phyloP scores from a whole-genome alignment of 345 rosid species.

The Stellera chamaejasme region DNA sequence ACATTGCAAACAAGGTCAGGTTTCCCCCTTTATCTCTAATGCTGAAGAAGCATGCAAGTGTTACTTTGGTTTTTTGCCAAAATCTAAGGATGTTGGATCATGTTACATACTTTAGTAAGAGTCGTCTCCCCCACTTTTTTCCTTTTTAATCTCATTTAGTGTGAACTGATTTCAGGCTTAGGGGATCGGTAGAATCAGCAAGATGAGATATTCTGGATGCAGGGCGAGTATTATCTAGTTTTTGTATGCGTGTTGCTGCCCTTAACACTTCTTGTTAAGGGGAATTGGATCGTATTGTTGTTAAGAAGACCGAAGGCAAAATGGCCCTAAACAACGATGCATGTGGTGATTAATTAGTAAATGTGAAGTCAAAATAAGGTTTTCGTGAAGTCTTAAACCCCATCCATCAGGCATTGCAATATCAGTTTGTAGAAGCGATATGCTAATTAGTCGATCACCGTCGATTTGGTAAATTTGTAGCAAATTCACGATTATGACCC shows the following conservation, averaged over 20 bases:
- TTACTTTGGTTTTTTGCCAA: neutral
- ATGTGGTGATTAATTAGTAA: too few species aligned
- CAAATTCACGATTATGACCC: too few species aligned
- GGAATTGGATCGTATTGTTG: conserved; percentile 17
- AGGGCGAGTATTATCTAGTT: conserved; percentile 50
- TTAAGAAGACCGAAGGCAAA: neutral
- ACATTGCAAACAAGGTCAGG: conserved; percentile 73
- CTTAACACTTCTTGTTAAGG: neutral
- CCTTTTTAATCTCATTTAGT: neutral
- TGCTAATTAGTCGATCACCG: too few species aligned
- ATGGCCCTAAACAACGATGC: too few species aligned
- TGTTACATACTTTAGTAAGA: neutral
- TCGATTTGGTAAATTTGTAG: too few species aligned
- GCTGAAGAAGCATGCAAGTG: neutral
- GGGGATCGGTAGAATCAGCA: conserved; percentile 15
- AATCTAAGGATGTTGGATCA: neutral
- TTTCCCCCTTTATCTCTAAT: neutral
- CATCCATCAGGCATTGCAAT: too few species aligned
- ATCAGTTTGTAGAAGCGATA: too few species aligned
- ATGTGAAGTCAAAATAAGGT: too few species aligned
- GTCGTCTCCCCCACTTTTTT: too few species aligned
- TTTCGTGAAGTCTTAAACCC: too few species aligned
- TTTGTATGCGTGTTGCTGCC: neutral
- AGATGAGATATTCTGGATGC: conserved; percentile 43
- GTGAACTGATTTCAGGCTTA: conserved; percentile 29